phyloP scores from a whole-genome alignment of 805 yeast genomes.

The Wickerhamiella slavikovae region DNA sequence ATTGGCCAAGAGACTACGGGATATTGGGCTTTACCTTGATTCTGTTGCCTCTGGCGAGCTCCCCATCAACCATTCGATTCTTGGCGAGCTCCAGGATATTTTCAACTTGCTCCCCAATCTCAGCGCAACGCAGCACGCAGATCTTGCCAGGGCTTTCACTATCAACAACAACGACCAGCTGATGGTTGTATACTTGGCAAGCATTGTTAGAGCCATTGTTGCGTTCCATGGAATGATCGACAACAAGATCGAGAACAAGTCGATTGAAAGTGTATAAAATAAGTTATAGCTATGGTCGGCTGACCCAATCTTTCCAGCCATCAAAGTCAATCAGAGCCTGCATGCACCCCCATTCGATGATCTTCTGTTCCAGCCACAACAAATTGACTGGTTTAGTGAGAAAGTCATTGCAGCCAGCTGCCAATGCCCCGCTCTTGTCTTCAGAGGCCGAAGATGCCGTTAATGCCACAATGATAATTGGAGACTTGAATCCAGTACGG shows the following conservation, averaged over 20 bases:
- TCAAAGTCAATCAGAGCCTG: conserved; percentile 91
- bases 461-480: conserved; percentile 93
- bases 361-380: conserved; percentile 83
- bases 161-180: conserved; percentile 89
- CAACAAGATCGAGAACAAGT: conserved; percentile 69
- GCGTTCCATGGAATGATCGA: conserved; percentile 95
- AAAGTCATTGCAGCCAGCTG: conserved; percentile 96
- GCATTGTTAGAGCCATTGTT: conserved; percentile 79
- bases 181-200: conserved; percentile 79
- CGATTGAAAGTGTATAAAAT: not conserved
- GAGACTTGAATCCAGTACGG: conserved; percentile 50
- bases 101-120: conserved; percentile 84
- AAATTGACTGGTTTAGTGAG: conserved; percentile 89
- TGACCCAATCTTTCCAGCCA: conserved; percentile 43
- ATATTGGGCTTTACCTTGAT: conserved; percentile 56
- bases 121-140: conserved; percentile 14
- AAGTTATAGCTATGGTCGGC: no score
- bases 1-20: conserved; percentile 54
- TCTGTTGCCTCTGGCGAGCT: conserved; percentile 50
- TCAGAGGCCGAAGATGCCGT: conserved; percentile 78
- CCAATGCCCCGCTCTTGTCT: conserved; percentile 75
- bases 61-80: conserved; percentile 75
- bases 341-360: conserved; percentile 96
- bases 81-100: conserved; percentile 86
- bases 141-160: conserved; percentile 59